These are phyloP conservation scores for Echium plantagineum DNA, from an alignment of 257 asterid genomes.

Conservation along the genomic window DNA sequence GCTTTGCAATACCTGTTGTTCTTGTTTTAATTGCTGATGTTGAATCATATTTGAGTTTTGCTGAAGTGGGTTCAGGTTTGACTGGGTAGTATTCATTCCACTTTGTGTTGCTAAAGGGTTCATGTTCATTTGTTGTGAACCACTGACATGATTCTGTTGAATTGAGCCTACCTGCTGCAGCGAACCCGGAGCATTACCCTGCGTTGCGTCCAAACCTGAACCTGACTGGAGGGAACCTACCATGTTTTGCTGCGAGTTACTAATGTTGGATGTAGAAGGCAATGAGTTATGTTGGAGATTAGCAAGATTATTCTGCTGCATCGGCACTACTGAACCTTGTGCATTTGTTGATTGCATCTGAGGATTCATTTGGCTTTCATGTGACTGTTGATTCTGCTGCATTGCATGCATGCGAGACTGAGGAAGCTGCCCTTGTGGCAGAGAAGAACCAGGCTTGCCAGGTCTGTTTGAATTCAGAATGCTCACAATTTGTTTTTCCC, in stretches of 20 bases:
- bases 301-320: constrained; percentile 51
- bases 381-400: constrained; percentile 61
- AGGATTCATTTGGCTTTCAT: constrained; percentile 65
- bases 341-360: constrained; percentile 57
- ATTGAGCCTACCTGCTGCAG: constrained; percentile 74
- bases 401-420: constrained; percentile 54
- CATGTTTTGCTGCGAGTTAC: constrained; percentile 66
- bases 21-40: constrained; percentile 78
- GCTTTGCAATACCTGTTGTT: constrained; percentile 22
- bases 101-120: constrained; percentile 56
- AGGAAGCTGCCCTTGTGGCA: constrained; percentile 68
- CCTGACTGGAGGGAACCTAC: constrained; percentile 52
- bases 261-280: constrained; percentile 36
- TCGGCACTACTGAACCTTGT: constrained; percentile 37
- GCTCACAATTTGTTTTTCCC: constrained; percentile 64
- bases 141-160: constrained; percentile 71
- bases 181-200: constrained; percentile 52
- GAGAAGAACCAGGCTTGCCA: constrained; percentile 47
- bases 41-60: constrained; percentile 23
- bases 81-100: constrained; percentile 46
- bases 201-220: constrained; percentile 61
- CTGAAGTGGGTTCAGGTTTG: constrained; percentile 55
- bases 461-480: constrained; percentile 68
- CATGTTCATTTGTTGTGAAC: constrained; percentile 58
- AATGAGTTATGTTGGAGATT: constrained; percentile 57